Evolutionary conservation across 208 protist genomes (phyloP).

Genomic region (Hexamita inflata): DNA sequence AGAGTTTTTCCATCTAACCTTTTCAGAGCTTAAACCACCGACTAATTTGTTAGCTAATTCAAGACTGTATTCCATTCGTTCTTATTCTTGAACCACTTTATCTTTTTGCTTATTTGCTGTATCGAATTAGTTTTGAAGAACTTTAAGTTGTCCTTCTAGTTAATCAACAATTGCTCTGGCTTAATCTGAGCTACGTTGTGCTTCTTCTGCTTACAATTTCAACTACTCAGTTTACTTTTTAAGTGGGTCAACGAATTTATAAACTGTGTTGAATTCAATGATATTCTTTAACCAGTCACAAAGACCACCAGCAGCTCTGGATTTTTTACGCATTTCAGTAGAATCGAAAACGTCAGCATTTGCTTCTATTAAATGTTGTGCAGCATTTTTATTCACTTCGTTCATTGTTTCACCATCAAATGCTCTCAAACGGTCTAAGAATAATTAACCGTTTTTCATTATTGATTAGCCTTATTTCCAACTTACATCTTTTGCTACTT

Average conservation of each 20-base stretch:
- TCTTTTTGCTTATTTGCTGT: slow-evolving; percentile 33
- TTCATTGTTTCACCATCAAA: slow-evolving; percentile 85
- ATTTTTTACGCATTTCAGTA: slow-evolving; percentile 76
- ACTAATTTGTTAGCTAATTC: slow-evolving; percentile 70
- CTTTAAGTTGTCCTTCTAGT: no score
- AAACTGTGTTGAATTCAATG: slow-evolving; percentile 74
- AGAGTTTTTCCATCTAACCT: slow-evolving; percentile 75
- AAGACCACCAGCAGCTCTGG: slow-evolving; percentile 77
- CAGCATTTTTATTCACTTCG: slow-evolving; percentile 40
- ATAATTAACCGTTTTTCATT: slow-evolving; percentile 78
- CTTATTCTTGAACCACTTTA: slow-evolving; percentile 35
- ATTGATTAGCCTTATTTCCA: slow-evolving; percentile 87
- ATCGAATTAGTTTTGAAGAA: no score
- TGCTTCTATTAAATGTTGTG: slow-evolving; percentile 1
- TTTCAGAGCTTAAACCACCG: slow-evolving; percentile 76
- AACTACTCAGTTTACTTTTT: slow-evolving; percentile 65
- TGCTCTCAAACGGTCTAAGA: slow-evolving; percentile 67
- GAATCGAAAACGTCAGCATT: no score
- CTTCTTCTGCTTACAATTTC: slow-evolving; percentile 63
- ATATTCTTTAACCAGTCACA: slow-evolving; percentile 85
- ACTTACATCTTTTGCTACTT: slow-evolving; percentile 64
- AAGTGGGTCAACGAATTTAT: slow-evolving; percentile 70
- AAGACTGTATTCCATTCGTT: slow-evolving; percentile 35
- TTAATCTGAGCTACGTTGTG: slow-evolving; percentile 60
- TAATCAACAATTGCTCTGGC: no score